A percentile compares a stretch with the other conserved stretches of the same genome.
Evolutionary conservation across 2,329 filamentous ascomycete species (phyloP).

Genomic region (Alternaria arborescens): DNA sequence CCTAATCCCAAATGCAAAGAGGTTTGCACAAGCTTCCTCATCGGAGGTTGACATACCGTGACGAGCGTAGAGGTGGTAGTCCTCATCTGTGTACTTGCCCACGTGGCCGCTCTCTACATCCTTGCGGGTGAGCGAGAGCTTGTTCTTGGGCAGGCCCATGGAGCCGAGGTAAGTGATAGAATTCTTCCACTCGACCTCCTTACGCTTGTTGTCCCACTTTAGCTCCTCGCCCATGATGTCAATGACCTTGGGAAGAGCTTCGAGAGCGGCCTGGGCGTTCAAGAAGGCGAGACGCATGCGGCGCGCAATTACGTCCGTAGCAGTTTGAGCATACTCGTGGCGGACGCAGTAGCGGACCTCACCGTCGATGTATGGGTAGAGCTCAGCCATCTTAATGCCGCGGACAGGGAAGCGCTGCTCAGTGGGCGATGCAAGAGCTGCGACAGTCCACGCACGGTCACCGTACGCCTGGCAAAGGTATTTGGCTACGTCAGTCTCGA

Average conservation of each 20-base stretch:
- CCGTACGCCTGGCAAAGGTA: slow-evolving; percentile 89
- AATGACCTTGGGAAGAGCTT: slow-evolving; percentile 84
- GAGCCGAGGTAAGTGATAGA: slow-evolving; percentile 66
- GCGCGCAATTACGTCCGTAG: slow-evolving; percentile 85
- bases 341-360: slow-evolving; percentile 88
- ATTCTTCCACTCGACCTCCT: slow-evolving; percentile 83
- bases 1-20: slow-evolving; percentile 34
- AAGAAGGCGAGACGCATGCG: slow-evolving; percentile 87
- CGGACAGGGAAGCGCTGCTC: slow-evolving; percentile 82
- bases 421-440: slow-evolving; percentile 78
- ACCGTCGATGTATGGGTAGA: slow-evolving; percentile 92
- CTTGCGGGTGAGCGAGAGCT: slow-evolving; percentile 63
- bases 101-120: slow-evolving; percentile 65
- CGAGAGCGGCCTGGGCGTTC: slow-evolving; percentile 88
- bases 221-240: slow-evolving; percentile 89
- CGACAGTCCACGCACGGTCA: slow-evolving; percentile 91
- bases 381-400: slow-evolving; percentile 77
- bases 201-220: slow-evolving; percentile 75
- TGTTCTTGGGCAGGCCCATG: slow-evolving; percentile 68
- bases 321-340: slow-evolving; percentile 91
- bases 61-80: slow-evolving; percentile 59
- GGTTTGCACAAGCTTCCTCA: slow-evolving; percentile 25
- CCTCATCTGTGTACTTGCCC: slow-evolving; percentile 57
- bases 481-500: slow-evolving; percentile 91
- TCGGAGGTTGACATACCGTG: slow-evolving; percentile 54